Conservation (phyloP, 2,329 filamentous ascomycete species). For the Trichoderma sp. region DNA sequence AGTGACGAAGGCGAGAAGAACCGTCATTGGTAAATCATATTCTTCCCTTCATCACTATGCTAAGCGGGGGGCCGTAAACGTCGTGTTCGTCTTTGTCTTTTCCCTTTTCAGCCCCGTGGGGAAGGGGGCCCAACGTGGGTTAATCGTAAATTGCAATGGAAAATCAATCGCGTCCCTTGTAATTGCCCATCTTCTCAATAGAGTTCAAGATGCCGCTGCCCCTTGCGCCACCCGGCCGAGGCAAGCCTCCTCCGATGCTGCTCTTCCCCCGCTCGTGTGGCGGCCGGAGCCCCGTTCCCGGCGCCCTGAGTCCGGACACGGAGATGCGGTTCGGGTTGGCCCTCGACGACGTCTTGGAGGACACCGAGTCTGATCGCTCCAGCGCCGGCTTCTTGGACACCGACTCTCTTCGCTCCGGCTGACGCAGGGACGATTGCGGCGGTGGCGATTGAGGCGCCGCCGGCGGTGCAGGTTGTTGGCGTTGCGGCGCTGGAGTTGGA, state of each 20-base stretch:
- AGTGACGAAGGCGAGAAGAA: neutral
- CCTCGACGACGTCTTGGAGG: constrained; percentile 44
- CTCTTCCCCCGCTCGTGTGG: constrained; percentile 50
- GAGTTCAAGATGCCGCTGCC: constrained; percentile 78
- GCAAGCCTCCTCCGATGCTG: constrained; percentile 45
- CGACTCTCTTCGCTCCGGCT: neutral
- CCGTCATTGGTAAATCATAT: neutral
- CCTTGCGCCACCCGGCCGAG: constrained; percentile 47
- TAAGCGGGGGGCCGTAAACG: neutral
- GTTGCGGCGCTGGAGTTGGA: constrained; percentile 20
- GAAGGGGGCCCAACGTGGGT: neutral
- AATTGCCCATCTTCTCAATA: constrained; percentile 83
- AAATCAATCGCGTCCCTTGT: constrained; percentile 41
- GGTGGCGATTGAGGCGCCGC: constrained; percentile 18
- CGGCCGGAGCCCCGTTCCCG: constrained; percentile 46
- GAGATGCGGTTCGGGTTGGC: constrained; percentile 44
- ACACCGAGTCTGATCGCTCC: constrained; percentile 27
- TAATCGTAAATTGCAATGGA: constrained; percentile 21
- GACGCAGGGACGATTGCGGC: constrained; percentile 26
- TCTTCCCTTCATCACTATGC: neutral
- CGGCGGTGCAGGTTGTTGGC: constrained; percentile 15
- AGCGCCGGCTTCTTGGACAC: constrained; percentile 5
- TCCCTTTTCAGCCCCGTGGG: neutral
- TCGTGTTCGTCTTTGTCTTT: neutral
- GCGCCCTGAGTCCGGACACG: constrained; percentile 61